A percentile compares a stretch with the other conserved stretches of the same genome.
Evolutionary conservation across 768 basidiomycete species (phyloP).

Genomic region (Boletus vinaceobasis): DNA sequence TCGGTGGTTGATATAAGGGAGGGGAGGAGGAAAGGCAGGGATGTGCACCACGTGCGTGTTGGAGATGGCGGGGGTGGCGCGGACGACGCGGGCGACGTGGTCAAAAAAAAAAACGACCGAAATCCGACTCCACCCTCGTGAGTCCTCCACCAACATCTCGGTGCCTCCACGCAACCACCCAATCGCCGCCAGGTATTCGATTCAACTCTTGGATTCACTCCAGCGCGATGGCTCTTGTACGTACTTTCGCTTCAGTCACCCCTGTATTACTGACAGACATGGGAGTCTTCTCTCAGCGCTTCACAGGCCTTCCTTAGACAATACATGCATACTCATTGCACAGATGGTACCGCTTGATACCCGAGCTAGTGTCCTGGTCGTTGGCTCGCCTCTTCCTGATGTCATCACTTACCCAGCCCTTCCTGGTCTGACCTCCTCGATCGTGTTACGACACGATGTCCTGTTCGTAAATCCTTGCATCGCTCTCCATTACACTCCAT

Average conservation of each 20-base stretch:
- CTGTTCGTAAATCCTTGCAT: not conserved
- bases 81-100: not conserved
- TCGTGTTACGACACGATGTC: not conserved
- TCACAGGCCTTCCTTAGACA: not conserved
- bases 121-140: not conserved
- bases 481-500: too few species aligned
- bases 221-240: not conserved
- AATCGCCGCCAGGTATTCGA: not conserved
- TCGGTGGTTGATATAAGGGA: not conserved
- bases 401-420: not conserved
- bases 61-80: not conserved
- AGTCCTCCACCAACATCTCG: too few species aligned
- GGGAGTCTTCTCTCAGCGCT: not conserved
- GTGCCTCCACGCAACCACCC: too few species aligned
- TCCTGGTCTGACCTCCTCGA: not conserved
- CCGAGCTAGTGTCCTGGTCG: not conserved
- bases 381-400: not conserved
- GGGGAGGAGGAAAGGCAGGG: not conserved
- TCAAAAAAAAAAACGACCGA: too few species aligned
- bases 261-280: not conserved
- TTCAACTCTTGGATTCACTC: not conserved
- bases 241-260: not conserved
- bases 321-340: not conserved
- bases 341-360: not conserved
- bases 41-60: not conserved